Evolutionary conservation across 2,329 filamentous ascomycete species (phyloP), one percentile per base, ranked within the genome.

Genomic region (Fusarium temperatum): DNA sequence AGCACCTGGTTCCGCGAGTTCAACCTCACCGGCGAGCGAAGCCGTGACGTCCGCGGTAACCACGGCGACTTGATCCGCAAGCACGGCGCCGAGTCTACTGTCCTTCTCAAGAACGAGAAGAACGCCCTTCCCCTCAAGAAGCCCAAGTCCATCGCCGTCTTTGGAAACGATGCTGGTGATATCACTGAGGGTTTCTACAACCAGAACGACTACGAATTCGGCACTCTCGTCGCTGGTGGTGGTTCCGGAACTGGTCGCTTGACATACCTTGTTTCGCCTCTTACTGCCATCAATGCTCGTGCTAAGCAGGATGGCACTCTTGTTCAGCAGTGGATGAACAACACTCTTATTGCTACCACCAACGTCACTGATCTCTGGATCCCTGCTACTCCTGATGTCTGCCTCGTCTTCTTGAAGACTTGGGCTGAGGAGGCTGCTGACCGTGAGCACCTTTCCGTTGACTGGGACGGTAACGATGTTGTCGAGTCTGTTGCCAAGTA

Each of bases 81-180:
- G 85, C 87, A 91, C 74, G 86, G 80, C 22, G 80, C 82, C 20
- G 82, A 81, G 65, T 91, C 91, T 26, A 92, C 89, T 18, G 89
- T 94, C 22, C 86, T 96, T 5, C 84, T 96, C 69, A 96, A 95
- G 86, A 95, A 95, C 82, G 83, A 83, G 36, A 86, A 86, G 70
- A 87, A 86, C 41, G 86, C 86, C 3, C 84, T 94, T 12, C 92
- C 92, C 1, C 83, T 90, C 42, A 87, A 87, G 77, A 82, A 82
- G 7, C 86, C 85, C 90, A 81, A 91, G 85, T 81, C 85, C 82
- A 81, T 91, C 87, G 83, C 87, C 80, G 74, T 88, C 84, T 81
- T 90, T 85, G 77, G 90, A 72, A 86, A 88, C 74, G 85, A 85
- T 20, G 85, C 84, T 24, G 84, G 11, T 81, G 85, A 78, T 78